Percentiles rank a stretch among this genome's conserved stretches.
Conservation (phyloP, 208 protist genomes). For the Leishmania major region DNA sequence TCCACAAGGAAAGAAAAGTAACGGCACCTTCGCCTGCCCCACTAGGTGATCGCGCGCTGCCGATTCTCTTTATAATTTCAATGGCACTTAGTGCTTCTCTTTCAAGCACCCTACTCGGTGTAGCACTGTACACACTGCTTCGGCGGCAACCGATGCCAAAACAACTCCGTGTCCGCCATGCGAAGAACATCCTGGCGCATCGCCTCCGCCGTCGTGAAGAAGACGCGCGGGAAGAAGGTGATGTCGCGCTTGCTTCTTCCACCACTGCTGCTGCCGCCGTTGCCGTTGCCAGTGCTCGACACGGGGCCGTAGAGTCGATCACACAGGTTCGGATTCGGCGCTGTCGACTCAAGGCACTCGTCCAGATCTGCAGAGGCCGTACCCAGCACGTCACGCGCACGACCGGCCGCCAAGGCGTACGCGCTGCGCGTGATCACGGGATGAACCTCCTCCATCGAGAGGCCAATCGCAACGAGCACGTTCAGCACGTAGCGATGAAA, state of each 20-base stretch:
- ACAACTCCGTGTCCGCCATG: constrained; percentile 15
- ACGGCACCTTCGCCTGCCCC: not conserved
- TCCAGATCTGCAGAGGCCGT: constrained; percentile 32
- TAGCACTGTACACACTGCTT: constrained; percentile 46
- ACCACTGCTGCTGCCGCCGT: constrained; percentile 1
- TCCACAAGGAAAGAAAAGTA: too few relatives aligned
- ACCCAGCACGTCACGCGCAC: constrained; percentile 46
- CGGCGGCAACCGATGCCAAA: constrained; percentile 48
- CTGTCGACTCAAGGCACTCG: constrained; percentile 11
- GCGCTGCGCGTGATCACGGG: constrained; percentile 43
- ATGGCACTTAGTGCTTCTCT: not conserved
- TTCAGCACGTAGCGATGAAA: constrained; percentile 62
- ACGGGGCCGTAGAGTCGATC: constrained; percentile 16
- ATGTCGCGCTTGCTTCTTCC: constrained; percentile 24
- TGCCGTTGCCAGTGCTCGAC: not conserved
- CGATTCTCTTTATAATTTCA: not conserved
- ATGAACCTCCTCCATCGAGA: constrained; percentile 54
- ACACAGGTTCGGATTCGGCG: constrained; percentile 14
- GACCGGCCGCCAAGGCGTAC: constrained; percentile 32
- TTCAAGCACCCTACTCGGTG: constrained; percentile 5
- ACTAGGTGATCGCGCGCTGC: not conserved
- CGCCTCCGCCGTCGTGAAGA: constrained; percentile 35
- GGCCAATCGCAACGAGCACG: constrained; percentile 52
- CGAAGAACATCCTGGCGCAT: constrained; percentile 30
- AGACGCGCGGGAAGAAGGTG: constrained; percentile 45